Evolutionary conservation across 345 rosid genomes (phyloP).

Genomic region (Eucalyptus sp.): DNA sequence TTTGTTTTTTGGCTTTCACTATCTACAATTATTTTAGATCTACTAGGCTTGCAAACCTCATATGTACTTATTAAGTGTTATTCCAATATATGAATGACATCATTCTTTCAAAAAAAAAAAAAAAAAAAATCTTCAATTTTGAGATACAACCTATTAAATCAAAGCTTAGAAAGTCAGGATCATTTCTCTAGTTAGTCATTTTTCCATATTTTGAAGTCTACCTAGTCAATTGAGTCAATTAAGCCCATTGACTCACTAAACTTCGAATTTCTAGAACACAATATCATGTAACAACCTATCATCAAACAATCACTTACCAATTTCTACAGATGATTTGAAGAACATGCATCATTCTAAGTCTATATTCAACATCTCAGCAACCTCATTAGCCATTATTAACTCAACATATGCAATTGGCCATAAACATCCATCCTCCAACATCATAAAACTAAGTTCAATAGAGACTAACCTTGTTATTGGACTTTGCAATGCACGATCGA

Average conservation of each 20-base stretch:
- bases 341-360: background rate
- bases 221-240: background rate
- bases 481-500: too few species aligned
- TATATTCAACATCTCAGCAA: background rate
- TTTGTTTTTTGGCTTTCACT: too few species aligned
- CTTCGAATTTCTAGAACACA: background rate
- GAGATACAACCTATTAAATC: background rate
- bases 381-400: background rate
- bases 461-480: too few species aligned
- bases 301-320: background rate
- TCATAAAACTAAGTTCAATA: too few species aligned
- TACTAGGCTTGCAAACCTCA: too few species aligned
- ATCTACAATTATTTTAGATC: too few species aligned
- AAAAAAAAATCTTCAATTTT: too few species aligned
- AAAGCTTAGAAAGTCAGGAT: background rate
- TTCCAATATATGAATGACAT: too few species aligned
- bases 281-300: background rate
- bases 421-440: too few species aligned
- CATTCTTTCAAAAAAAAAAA: too few species aligned
- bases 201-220: background rate
- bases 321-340: background rate
- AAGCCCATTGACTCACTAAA: background rate
- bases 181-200: background rate
- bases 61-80: too few species aligned
- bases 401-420: too few species aligned